Percentiles rank a stretch among this genome's conserved stretches.
phyloP scores from a whole-genome alignment of 1,139 yeast genomes.

The Debaryomyces robertsiae region DNA sequence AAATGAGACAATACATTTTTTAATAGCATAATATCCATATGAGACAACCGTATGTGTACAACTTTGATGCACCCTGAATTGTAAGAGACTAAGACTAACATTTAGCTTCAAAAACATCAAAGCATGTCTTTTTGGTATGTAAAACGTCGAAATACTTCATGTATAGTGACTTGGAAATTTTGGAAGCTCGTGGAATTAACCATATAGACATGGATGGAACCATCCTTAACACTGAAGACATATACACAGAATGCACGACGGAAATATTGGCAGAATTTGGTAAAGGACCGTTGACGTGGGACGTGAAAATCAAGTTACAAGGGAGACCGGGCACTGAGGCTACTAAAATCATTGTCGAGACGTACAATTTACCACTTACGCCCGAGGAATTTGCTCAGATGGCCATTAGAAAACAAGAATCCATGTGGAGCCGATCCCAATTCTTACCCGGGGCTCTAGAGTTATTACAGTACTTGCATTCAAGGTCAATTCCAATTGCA shows the following conservation, averaged over 20 bases:
- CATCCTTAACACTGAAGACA: slow-evolving; percentile 84
- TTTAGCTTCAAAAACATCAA: slow-evolving; percentile 34
- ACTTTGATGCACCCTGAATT: background rate
- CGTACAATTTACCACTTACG: slow-evolving; percentile 67
- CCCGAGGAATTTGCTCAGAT: slow-evolving; percentile 59
- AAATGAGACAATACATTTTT: too few species aligned
- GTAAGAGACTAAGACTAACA: slow-evolving; percentile 9
- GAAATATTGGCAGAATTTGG: slow-evolving; percentile 66
- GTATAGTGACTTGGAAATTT: too few species aligned
- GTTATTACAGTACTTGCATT: slow-evolving; percentile 53
- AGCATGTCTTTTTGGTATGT: slow-evolving; percentile 86
- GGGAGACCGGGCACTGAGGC: slow-evolving; percentile 83
- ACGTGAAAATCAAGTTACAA: slow-evolving; percentile 78
- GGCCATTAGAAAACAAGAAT: slow-evolving; percentile 57
- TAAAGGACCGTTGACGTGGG: slow-evolving; percentile 86
- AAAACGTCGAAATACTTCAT: too few species aligned
- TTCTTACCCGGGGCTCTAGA: slow-evolving; percentile 87
- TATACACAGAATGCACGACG: slow-evolving; percentile 77
- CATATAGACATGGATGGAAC: slow-evolving; percentile 87
- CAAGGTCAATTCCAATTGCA: slow-evolving; percentile 70
- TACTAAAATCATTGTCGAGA: slow-evolving; percentile 63
- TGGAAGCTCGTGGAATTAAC: slow-evolving; percentile 18
- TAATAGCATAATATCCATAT: too few species aligned
- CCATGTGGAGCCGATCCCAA: slow-evolving; percentile 61
- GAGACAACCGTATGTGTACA: slow-evolving; percentile 1